phyloP scores from a whole-genome alignment of 1,284 basidiomycete genomes.

The Marasmius tenuissimus region DNA sequence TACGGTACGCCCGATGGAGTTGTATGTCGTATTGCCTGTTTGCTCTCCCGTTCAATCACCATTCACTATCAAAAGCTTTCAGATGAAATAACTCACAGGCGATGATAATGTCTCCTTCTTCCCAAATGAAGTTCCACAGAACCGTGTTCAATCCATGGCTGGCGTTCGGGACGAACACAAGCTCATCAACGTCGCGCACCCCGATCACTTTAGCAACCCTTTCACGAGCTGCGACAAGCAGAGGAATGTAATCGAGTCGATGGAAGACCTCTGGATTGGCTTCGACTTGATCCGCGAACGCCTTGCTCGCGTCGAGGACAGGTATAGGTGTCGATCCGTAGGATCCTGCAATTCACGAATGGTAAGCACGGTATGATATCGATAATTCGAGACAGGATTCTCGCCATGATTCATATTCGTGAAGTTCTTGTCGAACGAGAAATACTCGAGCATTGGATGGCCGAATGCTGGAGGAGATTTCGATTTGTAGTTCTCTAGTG shows the following conservation, averaged over 20 bases:
- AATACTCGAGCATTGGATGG: conserved; percentile 55
- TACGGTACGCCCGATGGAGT: conserved; percentile 54
- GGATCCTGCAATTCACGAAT: conserved; percentile 46
- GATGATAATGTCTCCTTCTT: conserved; percentile 47
- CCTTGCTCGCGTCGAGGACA: conserved; percentile 51
- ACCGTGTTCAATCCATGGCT: conserved; percentile 70
- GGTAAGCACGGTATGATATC: background rate
- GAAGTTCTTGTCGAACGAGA: conserved; percentile 47
- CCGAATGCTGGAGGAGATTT: conserved; percentile 53
- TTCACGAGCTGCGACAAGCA: conserved; percentile 44
- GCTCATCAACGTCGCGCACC: conserved; percentile 54
- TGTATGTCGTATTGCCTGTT: conserved; percentile 71
- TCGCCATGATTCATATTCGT: conserved; percentile 67
- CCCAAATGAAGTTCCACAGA: conserved; percentile 56
- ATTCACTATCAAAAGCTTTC: conserved; percentile 37
- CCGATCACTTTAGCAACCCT: conserved; percentile 61
- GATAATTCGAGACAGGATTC: background rate
- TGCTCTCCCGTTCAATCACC: conserved; percentile 2
- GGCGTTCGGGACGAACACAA: conserved; percentile 66
- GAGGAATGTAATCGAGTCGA: conserved; percentile 38
- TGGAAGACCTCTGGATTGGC: conserved; percentile 64
- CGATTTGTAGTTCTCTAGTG: conserved; percentile 9
- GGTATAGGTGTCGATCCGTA: conserved; percentile 67
- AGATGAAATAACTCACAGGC: conserved; percentile 37
- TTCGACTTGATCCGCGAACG: conserved; percentile 51